phyloP scores from a whole-genome alignment of 345 rosid genomes.

The Gossypium australe region DNA sequence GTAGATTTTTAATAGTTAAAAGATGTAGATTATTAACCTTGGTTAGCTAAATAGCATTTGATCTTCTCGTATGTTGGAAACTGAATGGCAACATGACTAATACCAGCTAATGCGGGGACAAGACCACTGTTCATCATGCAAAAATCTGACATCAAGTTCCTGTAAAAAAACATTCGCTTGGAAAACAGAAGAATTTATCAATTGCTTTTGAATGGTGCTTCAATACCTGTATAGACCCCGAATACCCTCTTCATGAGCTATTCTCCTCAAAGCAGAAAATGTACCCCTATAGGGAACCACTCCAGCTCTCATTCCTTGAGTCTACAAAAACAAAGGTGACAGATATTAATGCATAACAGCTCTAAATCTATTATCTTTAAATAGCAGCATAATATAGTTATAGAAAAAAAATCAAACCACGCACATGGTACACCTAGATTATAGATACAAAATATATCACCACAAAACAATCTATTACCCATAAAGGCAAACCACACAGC shows the following conservation, averaged over 20 bases:
- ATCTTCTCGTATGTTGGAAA: conserved; percentile 77
- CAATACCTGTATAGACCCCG: conserved; percentile 80
- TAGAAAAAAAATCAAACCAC: neutral
- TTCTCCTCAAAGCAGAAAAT: conserved; percentile 74
- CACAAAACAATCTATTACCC: neutral
- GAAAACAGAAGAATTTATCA: conserved; percentile 2
- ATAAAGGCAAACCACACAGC: neutral
- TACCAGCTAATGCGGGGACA: conserved; percentile 81
- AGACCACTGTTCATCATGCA: conserved; percentile 58
- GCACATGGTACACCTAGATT: neutral
- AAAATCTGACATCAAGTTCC: neutral
- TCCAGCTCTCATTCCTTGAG: conserved; percentile 69
- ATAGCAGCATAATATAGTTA: neutral
- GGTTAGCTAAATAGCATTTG: conserved; percentile 56
- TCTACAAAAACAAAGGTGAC: conserved; percentile 32
- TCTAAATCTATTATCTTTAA: neutral
- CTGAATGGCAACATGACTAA: conserved; percentile 92
- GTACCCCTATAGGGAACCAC: conserved; percentile 69
- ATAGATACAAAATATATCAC: neutral
- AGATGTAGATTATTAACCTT: conserved; percentile 31
- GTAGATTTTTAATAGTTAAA: conserved; percentile 10
- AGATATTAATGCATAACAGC: conserved; percentile 5
- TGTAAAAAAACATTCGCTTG: neutral
- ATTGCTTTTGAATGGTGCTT: neutral
- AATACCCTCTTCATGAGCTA: conserved; percentile 72